phyloP scores from a whole-genome alignment of 306 rosid species.

The Medicago lupulina region DNA sequence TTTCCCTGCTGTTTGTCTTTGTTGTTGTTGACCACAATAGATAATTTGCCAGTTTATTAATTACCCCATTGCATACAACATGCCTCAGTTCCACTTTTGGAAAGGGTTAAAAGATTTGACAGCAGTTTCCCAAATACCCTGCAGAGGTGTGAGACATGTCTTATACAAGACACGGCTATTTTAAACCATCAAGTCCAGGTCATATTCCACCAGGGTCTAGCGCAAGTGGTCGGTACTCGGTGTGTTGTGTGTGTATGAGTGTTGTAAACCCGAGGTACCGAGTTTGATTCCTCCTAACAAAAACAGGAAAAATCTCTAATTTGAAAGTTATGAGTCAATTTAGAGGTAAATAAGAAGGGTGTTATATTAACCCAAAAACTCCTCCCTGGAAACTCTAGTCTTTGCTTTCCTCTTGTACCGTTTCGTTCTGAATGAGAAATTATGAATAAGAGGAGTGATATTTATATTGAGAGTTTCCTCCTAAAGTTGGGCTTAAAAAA shows the following conservation, averaged over 20 bases:
- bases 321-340: not conserved
- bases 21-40: too few species aligned
- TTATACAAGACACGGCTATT: not conserved
- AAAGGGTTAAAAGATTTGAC: too few species aligned
- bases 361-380: too few species aligned
- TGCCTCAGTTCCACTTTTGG: not conserved
- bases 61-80: too few species aligned
- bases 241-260: not conserved
- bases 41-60: too few species aligned
- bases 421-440: too few species aligned
- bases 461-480: too few species aligned
- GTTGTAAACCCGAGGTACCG: not conserved
- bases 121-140: constrained; percentile 17
- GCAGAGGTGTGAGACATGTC: not conserved
- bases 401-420: too few species aligned
- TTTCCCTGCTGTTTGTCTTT: too few species aligned
- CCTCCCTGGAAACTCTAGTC: too few species aligned
- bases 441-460: too few species aligned
- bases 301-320: not conserved
- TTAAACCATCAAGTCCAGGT: constrained; percentile 2
- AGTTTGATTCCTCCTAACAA: not conserved
- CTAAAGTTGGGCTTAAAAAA: too few species aligned
- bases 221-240: not conserved
- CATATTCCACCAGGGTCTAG: not conserved
- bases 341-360: constrained; percentile 5